Conservation (phyloP, 1,284 basidiomycete genomes). For the Trametes sp. region DNA sequence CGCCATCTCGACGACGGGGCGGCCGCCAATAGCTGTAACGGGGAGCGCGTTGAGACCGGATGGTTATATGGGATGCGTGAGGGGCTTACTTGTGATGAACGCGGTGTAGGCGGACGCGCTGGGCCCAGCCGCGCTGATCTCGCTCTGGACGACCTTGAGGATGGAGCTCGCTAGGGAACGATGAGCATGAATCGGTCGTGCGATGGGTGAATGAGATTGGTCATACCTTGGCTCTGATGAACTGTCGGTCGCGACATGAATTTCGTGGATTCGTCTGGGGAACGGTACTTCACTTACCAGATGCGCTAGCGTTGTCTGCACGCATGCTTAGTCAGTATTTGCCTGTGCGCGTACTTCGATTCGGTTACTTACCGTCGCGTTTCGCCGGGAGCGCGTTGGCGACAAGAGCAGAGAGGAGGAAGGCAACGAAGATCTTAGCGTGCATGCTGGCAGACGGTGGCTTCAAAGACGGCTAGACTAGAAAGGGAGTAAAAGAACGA, state of each 20-base stretch:
- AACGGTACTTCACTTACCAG: neutral
- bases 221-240: conserved; percentile 1
- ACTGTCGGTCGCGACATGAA: neutral
- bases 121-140: neutral
- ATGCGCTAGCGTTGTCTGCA: neutral
- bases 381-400: neutral
- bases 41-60: neutral
- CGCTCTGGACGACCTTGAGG: neutral
- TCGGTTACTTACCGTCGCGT: neutral
- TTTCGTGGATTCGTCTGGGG: neutral
- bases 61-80: neutral
- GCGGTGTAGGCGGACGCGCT: neutral
- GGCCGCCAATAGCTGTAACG: conserved; percentile 5
- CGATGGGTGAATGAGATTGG: neutral
- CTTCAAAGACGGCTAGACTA: neutral
- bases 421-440: neutral
- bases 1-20: conserved; percentile 16
- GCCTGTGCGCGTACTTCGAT: neutral
- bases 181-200: neutral
- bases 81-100: neutral
- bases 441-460: neutral
- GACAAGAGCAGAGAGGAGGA: neutral
- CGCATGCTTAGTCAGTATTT: neutral
- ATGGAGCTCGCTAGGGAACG: neutral
- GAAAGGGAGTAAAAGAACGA: neutral